Evolutionary conservation across 306 rosid species (phyloP).

Genomic region (Cicer arietinum): DNA sequence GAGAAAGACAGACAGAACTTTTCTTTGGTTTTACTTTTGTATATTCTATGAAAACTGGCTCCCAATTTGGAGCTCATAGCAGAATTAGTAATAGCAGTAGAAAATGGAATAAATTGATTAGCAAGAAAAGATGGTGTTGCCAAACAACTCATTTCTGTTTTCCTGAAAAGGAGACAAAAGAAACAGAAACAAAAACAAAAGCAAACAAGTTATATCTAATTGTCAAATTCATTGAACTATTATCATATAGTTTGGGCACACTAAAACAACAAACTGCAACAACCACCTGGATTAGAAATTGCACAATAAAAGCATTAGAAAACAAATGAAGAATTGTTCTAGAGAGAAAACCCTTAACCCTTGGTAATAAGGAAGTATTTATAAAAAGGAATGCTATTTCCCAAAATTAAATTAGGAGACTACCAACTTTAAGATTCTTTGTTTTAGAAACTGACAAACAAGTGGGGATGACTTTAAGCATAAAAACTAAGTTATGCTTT

Average conservation of each 20-base stretch:
- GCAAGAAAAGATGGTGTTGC: conserved; percentile 44
- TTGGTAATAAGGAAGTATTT: too few relatives aligned
- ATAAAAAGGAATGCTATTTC: too few relatives aligned
- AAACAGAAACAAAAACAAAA: conserved; percentile 28
- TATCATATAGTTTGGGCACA: conserved; percentile 9
- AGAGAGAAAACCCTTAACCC: background rate
- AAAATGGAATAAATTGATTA: conserved; percentile 42
- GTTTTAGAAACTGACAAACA: conserved; percentile 30
- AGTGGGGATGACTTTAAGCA: conserved; percentile 26
- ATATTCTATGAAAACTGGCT: conserved; percentile 36
- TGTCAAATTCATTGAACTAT: background rate
- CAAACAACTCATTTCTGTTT: conserved; percentile 54
- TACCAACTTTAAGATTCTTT: background rate
- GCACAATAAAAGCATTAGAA: background rate
- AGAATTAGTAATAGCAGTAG: conserved; percentile 40
- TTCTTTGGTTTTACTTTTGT: conserved; percentile 37
- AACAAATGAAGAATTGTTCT: background rate
- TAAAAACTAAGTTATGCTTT: conserved; percentile 28
- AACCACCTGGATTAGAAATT: conserved; percentile 6
- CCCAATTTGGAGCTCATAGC: conserved; percentile 36
- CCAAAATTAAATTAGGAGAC: too few relatives aligned
- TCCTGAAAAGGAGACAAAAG: conserved; percentile 41
- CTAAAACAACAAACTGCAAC: conserved; percentile 19
- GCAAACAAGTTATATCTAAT: conserved; percentile 37
- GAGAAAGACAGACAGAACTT: conserved; percentile 38